phyloP scores from a whole-genome alignment of 345 rosid species.

The Pistacia atlantica region DNA sequence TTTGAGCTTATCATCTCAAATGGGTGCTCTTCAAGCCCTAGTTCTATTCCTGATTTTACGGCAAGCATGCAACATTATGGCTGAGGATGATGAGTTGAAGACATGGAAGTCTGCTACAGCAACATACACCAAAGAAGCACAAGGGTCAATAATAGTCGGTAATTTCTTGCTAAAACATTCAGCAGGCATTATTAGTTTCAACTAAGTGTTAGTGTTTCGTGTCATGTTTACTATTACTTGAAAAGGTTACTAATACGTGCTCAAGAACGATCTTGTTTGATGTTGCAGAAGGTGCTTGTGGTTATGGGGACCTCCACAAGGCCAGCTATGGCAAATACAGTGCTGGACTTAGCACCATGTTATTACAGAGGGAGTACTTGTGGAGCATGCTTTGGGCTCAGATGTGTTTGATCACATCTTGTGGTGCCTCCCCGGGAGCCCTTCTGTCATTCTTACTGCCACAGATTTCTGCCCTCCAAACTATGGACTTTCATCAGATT shows the following conservation, averaged over 20 bases:
- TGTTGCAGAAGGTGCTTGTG: slow-evolving; percentile 88
- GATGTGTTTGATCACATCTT: slow-evolving; percentile 88
- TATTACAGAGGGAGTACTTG: slow-evolving; percentile 85
- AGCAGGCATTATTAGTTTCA: neutral
- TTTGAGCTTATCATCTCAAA: slow-evolving; percentile 19
- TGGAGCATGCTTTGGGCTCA: slow-evolving; percentile 84
- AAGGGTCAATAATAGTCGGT: slow-evolving; percentile 73
- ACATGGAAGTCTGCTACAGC: slow-evolving; percentile 91
- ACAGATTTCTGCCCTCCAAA: slow-evolving; percentile 97
- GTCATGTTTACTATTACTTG: neutral
- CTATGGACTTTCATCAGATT: slow-evolving; percentile 74
- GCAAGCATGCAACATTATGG: slow-evolving; percentile 33
- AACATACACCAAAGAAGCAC: slow-evolving; percentile 62
- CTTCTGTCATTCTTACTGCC: slow-evolving; percentile 77
- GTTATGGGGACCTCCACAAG: slow-evolving; percentile 79
- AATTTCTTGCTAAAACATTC: slow-evolving; percentile 14
- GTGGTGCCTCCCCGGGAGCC: slow-evolving; percentile 89
- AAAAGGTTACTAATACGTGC: neutral
- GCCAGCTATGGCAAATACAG: slow-evolving; percentile 69
- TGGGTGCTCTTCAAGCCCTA: slow-evolving; percentile 41
- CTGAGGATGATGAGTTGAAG: slow-evolving; percentile 61
- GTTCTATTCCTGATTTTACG: slow-evolving; percentile 40
- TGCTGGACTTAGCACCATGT: slow-evolving; percentile 77
- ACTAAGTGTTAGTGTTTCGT: slow-evolving; percentile 4
- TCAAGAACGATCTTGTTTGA: slow-evolving; percentile 4